Percentiles rank a stretch among this genome's conserved stretches.
phyloP scores from a whole-genome alignment of 768 basidiomycete genomes.

The Collybia nuda region DNA sequence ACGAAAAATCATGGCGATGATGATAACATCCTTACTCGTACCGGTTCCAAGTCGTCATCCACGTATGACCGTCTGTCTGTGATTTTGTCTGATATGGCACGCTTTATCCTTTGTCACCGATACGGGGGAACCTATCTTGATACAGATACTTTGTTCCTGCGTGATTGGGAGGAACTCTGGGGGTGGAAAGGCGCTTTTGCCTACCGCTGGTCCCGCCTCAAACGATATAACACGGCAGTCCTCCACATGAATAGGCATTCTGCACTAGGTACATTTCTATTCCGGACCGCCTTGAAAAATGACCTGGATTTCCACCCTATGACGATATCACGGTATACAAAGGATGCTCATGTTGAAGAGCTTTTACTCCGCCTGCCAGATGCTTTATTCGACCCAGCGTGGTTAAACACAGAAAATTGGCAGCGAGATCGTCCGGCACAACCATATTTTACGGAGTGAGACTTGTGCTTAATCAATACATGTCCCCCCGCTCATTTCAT shows the following conservation, averaged over 20 bases:
- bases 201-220: constrained; percentile 91
- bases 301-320: constrained; percentile 96
- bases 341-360: constrained; percentile 84
- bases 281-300: constrained; percentile 93
- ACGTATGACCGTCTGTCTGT: constrained; percentile 91
- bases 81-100: constrained; percentile 94
- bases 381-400: constrained; percentile 95
- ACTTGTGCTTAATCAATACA: constrained; percentile 1
- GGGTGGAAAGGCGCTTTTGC: constrained; percentile 97
- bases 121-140: constrained; percentile 97
- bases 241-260: constrained; percentile 91
- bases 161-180: constrained; percentile 99
- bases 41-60: constrained; percentile 82
- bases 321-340: constrained; percentile 88
- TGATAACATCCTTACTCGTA: constrained; percentile 60
- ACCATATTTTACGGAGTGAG: constrained; percentile 87
- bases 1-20: constrained; percentile 31
- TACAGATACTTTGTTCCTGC: constrained; percentile 91
- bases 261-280: constrained; percentile 89
- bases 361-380: constrained; percentile 89
- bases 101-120: constrained; percentile 95
- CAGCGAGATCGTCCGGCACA: constrained; percentile 93
- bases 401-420: constrained; percentile 91
- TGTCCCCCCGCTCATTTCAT: constrained; percentile 4
- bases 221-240: constrained; percentile 96